Evolutionary conservation across 148 eudicot species (phyloP), one percentile per base, ranked within the genome.

Genomic region (Rhododendron kiyosumense): DNA sequence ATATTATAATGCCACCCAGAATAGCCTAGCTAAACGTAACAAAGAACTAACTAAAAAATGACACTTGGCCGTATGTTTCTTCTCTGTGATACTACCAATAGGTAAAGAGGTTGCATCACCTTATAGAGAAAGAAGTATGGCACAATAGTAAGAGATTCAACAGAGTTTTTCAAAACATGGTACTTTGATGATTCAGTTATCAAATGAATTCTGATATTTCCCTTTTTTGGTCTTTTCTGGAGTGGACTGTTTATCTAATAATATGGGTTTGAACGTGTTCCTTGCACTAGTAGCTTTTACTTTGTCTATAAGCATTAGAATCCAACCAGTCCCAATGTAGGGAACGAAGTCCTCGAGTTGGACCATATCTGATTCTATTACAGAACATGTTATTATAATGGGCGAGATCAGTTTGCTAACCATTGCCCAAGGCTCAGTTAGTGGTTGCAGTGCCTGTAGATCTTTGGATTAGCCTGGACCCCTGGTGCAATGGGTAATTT

Each of bases 51-150:
- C 67, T 59, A 59, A 59, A 54, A 59, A 7, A 24, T 59, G n/a
- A 59, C 67, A 59, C 67, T 6, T 54, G 71, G 43, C 71, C 14
- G 48, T 81, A 17, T 38, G 45, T 73, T 83, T 83, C 59, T 45
- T 45, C 3, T 22, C 10, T 73, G 20, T 73, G 43, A 26, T 67
- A 49, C 52, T 59, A 3, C 20, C 36, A 57, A 7, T 74, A 43
- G 85, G 63, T 59, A 28, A 75, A 75, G 59, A 46, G 43, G 75
- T 76, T 85, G 79, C 81, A 54, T 82, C 75, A 17, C 79, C 74
- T 73, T 86, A 18, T 24, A 10, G 12, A 1, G 43, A 32, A 75
- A 71, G 11, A 76, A 61, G 7, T 83, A 34, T 45, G 18, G 30
- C 46, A 22, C n/a, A 34, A 36, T 51, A 12, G 51, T 57, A 43